These are phyloP conservation scores for Epicoccum nigrum DNA, from an alignment of 2,329 filamentous ascomycete species.

Conservation along the genomic window DNA sequence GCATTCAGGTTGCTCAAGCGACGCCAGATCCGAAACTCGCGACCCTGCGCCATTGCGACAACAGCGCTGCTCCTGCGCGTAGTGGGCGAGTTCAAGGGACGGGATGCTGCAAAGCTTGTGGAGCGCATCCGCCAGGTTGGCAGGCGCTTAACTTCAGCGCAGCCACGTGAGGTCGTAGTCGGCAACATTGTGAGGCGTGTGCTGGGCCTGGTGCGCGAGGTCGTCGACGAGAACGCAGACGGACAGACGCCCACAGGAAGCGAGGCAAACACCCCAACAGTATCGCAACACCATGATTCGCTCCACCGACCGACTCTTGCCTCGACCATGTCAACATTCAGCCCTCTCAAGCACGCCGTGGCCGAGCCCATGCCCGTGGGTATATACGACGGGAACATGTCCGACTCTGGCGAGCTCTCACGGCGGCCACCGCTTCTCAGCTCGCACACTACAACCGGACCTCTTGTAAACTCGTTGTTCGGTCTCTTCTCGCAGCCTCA, in stretches of 20 bases:
- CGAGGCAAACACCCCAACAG: slow-evolving; percentile 54
- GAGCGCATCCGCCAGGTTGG: slow-evolving; percentile 81
- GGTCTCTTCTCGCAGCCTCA: slow-evolving; percentile 79
- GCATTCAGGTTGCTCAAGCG: slow-evolving; percentile 78
- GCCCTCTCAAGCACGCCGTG: slow-evolving; percentile 53
- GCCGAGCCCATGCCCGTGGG: slow-evolving; percentile 44
- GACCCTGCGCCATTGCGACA: slow-evolving; percentile 89
- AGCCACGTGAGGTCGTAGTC: slow-evolving; percentile 88
- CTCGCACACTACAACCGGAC: slow-evolving; percentile 64
- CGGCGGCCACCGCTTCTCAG: slow-evolving; percentile 67
- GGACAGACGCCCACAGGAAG: slow-evolving; percentile 63
- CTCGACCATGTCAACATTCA: slow-evolving; percentile 55
- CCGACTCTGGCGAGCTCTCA: slow-evolving; percentile 44
- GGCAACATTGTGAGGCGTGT: slow-evolving; percentile 94
- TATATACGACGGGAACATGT: slow-evolving; percentile 38
- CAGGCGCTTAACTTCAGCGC: slow-evolving; percentile 76
- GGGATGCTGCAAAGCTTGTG: slow-evolving; percentile 78
- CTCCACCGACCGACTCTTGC: slow-evolving; percentile 45
- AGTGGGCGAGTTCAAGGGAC: slow-evolving; percentile 79
- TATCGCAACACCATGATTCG: slow-evolving; percentile 40
- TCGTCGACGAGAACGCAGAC: slow-evolving; percentile 80
- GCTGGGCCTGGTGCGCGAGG: slow-evolving; percentile 87
- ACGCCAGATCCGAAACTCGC: slow-evolving; percentile 84
- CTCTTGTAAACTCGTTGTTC: slow-evolving; percentile 76
- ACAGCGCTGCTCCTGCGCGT: slow-evolving; percentile 87